These are phyloP conservation scores for Aspergillus heteromorphus DNA, from an alignment of 495 filamentous ascomycete species.

Conservation along the genomic window DNA sequence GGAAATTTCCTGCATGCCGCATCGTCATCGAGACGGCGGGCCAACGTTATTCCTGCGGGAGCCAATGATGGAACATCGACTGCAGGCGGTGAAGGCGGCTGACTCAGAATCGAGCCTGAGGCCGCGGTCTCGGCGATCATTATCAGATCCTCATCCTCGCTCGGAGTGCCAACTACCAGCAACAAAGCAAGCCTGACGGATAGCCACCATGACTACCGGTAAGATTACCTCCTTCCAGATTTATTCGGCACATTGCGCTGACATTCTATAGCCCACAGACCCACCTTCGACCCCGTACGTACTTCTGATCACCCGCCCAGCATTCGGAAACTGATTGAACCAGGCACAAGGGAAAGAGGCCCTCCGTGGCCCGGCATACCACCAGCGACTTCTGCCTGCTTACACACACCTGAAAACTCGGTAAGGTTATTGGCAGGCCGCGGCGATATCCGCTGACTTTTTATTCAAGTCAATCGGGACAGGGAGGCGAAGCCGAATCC, in stretches of 20 bases:
- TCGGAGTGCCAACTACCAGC: neutral
- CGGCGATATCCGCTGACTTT: conserved; percentile 11
- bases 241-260: conserved; percentile 13
- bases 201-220: conserved; percentile 62
- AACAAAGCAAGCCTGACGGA: neutral
- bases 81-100: conserved; percentile 10
- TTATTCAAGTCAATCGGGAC: conserved; percentile 69
- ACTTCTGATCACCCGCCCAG: neutral
- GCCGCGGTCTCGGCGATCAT: neutral
- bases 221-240: conserved; percentile 1
- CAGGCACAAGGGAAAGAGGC: conserved; percentile 93
- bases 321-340: conserved; percentile 16
- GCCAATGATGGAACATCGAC: neutral
- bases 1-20: conserved; percentile 17
- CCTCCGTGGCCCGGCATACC: conserved; percentile 88
- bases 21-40: conserved; percentile 20
- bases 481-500: conserved; percentile 77
- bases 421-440: conserved; percentile 30
- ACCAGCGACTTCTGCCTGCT: conserved; percentile 90
- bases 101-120: conserved; percentile 13
- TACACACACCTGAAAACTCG: conserved; percentile 86
- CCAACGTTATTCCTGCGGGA: conserved; percentile 11
- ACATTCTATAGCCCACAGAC: conserved; percentile 59
- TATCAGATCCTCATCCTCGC: conserved; percentile 5
- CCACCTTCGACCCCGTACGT: conserved; percentile 87